These are phyloP conservation scores for Ochromonadaceae sp. DNA, from an alignment of 352 stramenopile genomes.

Conservation along the genomic window DNA sequence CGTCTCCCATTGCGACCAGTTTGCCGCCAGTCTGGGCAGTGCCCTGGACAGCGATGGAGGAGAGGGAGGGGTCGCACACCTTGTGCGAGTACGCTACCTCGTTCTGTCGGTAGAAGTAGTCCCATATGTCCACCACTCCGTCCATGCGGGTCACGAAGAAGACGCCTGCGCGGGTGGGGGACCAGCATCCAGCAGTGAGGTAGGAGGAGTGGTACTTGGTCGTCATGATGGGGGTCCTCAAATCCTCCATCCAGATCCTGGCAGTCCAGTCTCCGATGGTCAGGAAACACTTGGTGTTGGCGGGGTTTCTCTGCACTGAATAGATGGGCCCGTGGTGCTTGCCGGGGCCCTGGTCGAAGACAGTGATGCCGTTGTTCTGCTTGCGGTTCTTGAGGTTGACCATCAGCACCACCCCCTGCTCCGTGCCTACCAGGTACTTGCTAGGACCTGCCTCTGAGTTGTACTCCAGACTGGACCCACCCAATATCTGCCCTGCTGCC, in stretches of 20 bases:
- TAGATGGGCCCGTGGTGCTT: constrained; percentile 90
- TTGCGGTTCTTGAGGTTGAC: constrained; percentile 88
- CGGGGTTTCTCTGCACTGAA: constrained; percentile 85
- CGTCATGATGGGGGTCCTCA: constrained; percentile 93
- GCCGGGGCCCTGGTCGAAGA: constrained; percentile 77
- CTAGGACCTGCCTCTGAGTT: constrained; percentile 83
- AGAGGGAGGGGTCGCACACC: constrained; percentile 72
- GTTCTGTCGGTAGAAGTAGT: constrained; percentile 92
- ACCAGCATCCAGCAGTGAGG: constrained; percentile 88
- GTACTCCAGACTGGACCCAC: constrained; percentile 85
- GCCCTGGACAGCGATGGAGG: constrained; percentile 74
- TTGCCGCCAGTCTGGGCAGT: constrained; percentile 64
- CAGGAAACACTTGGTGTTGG: constrained; percentile 94
- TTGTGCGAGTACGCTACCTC: constrained; percentile 93
- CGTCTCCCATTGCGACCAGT: constrained; percentile 81
- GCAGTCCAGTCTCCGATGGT: constrained; percentile 91
- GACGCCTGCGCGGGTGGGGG: constrained; percentile 76
- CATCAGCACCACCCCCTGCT: constrained; percentile 83
- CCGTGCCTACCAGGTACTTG: constrained; percentile 92
- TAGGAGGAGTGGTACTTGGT: constrained; percentile 89
- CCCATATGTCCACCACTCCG: constrained; percentile 88
- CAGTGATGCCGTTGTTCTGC: constrained; percentile 87
- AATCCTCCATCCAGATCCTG: constrained; percentile 84
- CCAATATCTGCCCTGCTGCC: constrained; percentile 52
- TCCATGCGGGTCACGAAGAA: constrained; percentile 93